Percentiles rank a stretch among this genome's conserved stretches.
These are phyloP conservation scores for Mycena epipterygia DNA, from an alignment of 768 basidiomycete genomes.

Conservation along the genomic window DNA sequence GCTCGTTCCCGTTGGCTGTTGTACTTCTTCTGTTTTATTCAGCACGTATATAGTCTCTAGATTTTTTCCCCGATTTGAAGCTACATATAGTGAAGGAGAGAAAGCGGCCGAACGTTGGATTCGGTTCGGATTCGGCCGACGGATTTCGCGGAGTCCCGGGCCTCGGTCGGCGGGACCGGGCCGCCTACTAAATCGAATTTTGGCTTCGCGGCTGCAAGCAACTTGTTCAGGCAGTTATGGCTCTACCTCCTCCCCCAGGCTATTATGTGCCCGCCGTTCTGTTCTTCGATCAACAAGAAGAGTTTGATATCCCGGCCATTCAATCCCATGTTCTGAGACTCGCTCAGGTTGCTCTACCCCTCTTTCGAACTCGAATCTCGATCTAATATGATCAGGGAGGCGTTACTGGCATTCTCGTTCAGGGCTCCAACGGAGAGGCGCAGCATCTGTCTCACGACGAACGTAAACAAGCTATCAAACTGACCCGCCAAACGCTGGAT, in stretches of 20 bases:
- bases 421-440: constrained; percentile 84
- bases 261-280: constrained; percentile 86
- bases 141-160: too few species aligned
- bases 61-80: background rate
- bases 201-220: too few species aligned
- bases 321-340: constrained; percentile 80
- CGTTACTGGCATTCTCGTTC: constrained; percentile 78
- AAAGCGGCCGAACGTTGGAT: too few species aligned
- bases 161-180: too few species aligned
- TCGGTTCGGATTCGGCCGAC: too few species aligned
- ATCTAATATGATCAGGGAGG: constrained; percentile 63
- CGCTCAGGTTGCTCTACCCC: constrained; percentile 49
- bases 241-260: constrained; percentile 64
- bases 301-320: constrained; percentile 77
- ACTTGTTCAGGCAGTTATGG: too few species aligned
- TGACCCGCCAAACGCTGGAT: constrained; percentile 81
- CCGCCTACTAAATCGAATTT: too few species aligned
- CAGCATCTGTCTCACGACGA: constrained; percentile 83
- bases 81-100: too few species aligned
- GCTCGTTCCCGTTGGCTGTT: constrained; percentile 6
- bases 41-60: constrained; percentile 11
- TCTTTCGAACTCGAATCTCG: background rate
- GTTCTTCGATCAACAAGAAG: constrained; percentile 77
- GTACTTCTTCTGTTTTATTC: constrained; percentile 11
- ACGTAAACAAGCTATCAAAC: constrained; percentile 69